These are phyloP conservation scores for Lasiodiplodia hormozganensis DNA, from an alignment of 2,329 filamentous ascomycete genomes.

Conservation along the genomic window DNA sequence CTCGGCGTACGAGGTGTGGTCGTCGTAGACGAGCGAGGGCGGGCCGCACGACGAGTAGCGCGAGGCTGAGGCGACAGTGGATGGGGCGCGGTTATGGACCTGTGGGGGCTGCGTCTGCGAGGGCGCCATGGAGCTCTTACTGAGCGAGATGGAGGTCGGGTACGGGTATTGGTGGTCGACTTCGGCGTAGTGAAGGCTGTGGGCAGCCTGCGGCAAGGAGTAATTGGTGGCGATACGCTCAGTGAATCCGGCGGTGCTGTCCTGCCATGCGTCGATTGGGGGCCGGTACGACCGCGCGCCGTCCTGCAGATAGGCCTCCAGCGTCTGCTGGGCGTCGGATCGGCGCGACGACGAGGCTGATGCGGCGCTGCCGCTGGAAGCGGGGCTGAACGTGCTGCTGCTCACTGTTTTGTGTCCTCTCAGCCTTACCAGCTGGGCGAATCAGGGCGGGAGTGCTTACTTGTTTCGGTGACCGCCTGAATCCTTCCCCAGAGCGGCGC, in stretches of 20 bases:
- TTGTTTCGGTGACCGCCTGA: conserved; percentile 27
- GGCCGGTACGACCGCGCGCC: conserved; percentile 11
- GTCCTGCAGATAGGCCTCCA: conserved; percentile 20
- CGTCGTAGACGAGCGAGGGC: conserved; percentile 26
- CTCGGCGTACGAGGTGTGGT: conserved; percentile 17
- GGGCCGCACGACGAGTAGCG: conserved; percentile 14
- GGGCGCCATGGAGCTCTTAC: conserved; percentile 24
- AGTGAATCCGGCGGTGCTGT: conserved; percentile 2
- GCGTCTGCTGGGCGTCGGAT: conserved; percentile 5
- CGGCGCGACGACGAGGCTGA: conserved; percentile 20
- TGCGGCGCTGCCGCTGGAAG: conserved; percentile 6
- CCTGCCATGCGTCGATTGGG: conserved; percentile 18
- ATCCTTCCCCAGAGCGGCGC: conserved; percentile 25
- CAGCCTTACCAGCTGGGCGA: conserved; percentile 23
- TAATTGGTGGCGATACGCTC: conserved; percentile 23
- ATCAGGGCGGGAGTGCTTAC: conserved; percentile 27
- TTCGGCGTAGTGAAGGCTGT: not conserved
- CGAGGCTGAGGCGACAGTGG: conserved; percentile 12
- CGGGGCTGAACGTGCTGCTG: conserved; percentile 2
- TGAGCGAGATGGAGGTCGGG: conserved; percentile 9
- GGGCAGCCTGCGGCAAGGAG: conserved; percentile 15
- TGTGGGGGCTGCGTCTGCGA: conserved; percentile 13
- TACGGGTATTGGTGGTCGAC: conserved; percentile 19
- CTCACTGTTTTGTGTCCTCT: conserved; percentile 12
- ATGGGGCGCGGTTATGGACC: conserved; percentile 18